Conservation (phyloP, 2,329 filamentous ascomycete species). For the Hypoxylon sp. region DNA sequence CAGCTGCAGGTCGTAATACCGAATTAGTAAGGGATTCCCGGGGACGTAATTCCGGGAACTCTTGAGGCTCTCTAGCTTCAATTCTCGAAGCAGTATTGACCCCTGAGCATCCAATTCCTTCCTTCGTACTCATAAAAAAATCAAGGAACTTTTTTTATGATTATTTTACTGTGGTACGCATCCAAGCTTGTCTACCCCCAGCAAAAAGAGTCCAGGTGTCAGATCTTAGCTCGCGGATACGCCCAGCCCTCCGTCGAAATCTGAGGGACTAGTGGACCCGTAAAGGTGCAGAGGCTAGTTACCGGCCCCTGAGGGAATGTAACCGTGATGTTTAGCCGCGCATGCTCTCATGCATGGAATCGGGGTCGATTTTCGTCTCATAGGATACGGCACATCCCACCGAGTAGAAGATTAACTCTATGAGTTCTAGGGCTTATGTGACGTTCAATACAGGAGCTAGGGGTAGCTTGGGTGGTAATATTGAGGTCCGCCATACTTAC, state of each 20-base stretch:
- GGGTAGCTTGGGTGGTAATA: slow-evolving; percentile 43
- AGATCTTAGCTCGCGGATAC: slow-evolving; percentile 13
- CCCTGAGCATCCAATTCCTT: slow-evolving; percentile 33
- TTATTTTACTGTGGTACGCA: neutral
- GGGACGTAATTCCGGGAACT: slow-evolving; percentile 23
- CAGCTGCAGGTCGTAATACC: slow-evolving; percentile 27
- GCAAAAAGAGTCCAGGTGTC: slow-evolving; percentile 2
- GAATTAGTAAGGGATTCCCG: slow-evolving; percentile 24
- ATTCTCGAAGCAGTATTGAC: slow-evolving; percentile 11
- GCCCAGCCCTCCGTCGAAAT: slow-evolving; percentile 22
- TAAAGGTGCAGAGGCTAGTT: slow-evolving; percentile 41
- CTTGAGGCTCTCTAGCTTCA: slow-evolving; percentile 27
- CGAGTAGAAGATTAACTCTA: slow-evolving; percentile 26
- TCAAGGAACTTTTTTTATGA: slow-evolving; percentile 24
- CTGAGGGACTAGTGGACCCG: slow-evolving; percentile 38
- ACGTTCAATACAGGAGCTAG: slow-evolving; percentile 32
- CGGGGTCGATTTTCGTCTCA: slow-evolving; percentile 39
- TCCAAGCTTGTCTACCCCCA: slow-evolving; percentile 5
- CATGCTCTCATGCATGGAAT: slow-evolving; percentile 41
- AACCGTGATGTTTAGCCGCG: slow-evolving; percentile 46
- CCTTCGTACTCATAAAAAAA: slow-evolving; percentile 15
- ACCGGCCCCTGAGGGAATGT: slow-evolving; percentile 45
- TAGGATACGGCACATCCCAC: slow-evolving; percentile 36
- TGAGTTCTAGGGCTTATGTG: slow-evolving; percentile 46
- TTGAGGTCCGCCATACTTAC: slow-evolving; percentile 35